Evolutionary conservation across 2,329 filamentous ascomycete species (phyloP).

Genomic region (Camillea tinctor): DNA sequence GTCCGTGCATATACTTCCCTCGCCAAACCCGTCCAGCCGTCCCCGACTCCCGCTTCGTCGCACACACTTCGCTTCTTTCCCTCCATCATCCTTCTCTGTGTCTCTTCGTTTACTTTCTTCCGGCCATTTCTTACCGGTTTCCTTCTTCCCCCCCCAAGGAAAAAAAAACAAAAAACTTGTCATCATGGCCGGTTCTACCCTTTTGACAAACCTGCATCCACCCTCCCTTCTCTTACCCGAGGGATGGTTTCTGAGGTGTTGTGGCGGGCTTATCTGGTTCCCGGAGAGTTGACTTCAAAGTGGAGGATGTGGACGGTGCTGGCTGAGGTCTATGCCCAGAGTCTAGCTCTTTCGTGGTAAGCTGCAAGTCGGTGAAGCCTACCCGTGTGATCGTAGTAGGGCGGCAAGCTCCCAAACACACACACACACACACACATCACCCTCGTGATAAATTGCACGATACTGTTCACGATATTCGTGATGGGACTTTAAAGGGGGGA

Average conservation of each 20-base stretch:
- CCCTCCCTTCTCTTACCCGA: no score
- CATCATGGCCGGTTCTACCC: neutral
- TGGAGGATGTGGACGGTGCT: neutral
- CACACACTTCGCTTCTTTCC: neutral
- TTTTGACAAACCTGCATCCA: neutral
- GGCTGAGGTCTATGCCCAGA: no score
- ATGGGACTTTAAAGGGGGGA: conserved; percentile 8
- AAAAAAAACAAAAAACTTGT: neutral
- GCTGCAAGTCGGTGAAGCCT: neutral
- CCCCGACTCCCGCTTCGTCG: conserved; percentile 19
- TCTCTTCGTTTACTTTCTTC: neutral
- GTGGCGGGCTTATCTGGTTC: neutral
- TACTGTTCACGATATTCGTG: conserved; percentile 8
- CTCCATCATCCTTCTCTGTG: neutral
- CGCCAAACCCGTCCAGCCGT: conserved; percentile 16
- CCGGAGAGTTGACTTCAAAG: neutral
- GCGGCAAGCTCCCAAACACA: neutral
- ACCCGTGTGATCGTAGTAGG: neutral
- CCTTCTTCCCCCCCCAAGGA: neutral
- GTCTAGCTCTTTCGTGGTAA: neutral
- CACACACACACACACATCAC: neutral
- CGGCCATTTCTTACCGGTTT: neutral
- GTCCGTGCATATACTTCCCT: conserved; percentile 4
- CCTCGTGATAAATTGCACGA: neutral
- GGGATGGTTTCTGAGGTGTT: neutral